These are phyloP conservation scores for Solanum habrochaites DNA, from an alignment of 257 asterid species.

Conservation along the genomic window DNA sequence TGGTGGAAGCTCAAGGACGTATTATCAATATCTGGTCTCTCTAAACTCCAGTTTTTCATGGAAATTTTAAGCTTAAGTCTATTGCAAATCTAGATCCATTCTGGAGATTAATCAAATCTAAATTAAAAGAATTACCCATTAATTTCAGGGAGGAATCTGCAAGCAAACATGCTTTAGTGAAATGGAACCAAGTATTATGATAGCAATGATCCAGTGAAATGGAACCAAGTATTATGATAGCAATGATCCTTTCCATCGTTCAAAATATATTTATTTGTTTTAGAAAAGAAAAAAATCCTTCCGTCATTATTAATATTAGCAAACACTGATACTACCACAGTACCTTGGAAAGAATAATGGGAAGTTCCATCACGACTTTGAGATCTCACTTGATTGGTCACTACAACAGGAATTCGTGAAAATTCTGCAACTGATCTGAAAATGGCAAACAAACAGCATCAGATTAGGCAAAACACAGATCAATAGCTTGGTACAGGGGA, in stretches of 20 bases:
- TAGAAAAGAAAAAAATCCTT: neutral
- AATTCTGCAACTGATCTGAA: conserved; percentile 75
- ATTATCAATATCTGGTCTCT: neutral
- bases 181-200: neutral
- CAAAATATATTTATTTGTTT: neutral
- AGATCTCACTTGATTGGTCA: conserved; percentile 85
- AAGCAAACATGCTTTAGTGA: neutral
- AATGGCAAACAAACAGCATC: neutral
- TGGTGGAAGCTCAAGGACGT: neutral
- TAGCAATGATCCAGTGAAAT: neutral
- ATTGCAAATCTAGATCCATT: neutral
- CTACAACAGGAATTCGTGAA: conserved; percentile 73
- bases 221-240: neutral
- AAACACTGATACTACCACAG: neutral
- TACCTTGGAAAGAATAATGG: conserved; percentile 70
- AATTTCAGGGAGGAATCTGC: neutral
- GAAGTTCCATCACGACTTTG: conserved; percentile 46
- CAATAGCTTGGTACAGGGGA: neutral
- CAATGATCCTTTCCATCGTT: neutral
- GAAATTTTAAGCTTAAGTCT: neutral
- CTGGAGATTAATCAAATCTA: neutral
- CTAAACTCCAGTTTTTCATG: neutral
- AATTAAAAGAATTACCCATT: neutral
- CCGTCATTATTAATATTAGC: neutral
- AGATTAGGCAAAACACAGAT: neutral